Conservation (phyloP, 371 early-diverging fungal species). For the Rhizomucor miehei region DNA sequence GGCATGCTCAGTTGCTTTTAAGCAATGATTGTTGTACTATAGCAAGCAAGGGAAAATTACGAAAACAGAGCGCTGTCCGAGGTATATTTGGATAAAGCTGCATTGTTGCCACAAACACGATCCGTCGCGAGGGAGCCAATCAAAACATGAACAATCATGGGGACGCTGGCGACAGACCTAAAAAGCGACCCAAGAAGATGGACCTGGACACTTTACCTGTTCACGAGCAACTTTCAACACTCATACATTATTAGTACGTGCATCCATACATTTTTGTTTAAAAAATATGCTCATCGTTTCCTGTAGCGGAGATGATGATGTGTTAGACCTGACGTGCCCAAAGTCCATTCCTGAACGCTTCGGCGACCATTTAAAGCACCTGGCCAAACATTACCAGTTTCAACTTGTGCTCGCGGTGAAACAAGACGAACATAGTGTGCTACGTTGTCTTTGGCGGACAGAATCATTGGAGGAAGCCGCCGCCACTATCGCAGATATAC, state of each 20-base stretch:
- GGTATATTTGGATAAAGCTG: slow-evolving; percentile 1
- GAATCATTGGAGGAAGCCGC: slow-evolving; percentile 1
- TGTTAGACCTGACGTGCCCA: slow-evolving; percentile 1
- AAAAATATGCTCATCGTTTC: slow-evolving; percentile 1
- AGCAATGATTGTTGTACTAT: slow-evolving; percentile 1
- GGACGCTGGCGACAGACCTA: slow-evolving; percentile 1
- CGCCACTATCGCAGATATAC: slow-evolving; percentile 1
- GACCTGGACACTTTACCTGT: background rate
- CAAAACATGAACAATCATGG: slow-evolving; percentile 1
- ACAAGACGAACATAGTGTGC: background rate
- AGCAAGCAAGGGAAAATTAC: background rate
- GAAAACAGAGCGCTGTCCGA: background rate
- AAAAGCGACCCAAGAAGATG: slow-evolving; percentile 1
- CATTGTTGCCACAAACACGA: slow-evolving; percentile 1
- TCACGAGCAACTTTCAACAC: slow-evolving; percentile 1
- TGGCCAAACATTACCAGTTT: background rate
- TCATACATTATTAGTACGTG: slow-evolving; percentile 1
- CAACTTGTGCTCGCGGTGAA: slow-evolving; percentile 1
- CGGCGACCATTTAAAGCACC: background rate
- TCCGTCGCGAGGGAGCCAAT: slow-evolving; percentile 1
- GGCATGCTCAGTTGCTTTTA: slow-evolving; percentile 1
- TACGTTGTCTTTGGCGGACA: background rate
- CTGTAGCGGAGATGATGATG: background rate
- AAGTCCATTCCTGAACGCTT: slow-evolving; percentile 1
- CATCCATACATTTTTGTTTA: background rate